Evolutionary conservation across 495 filamentous ascomycete species (phyloP).

Genomic region (Penicillium soppii): DNA sequence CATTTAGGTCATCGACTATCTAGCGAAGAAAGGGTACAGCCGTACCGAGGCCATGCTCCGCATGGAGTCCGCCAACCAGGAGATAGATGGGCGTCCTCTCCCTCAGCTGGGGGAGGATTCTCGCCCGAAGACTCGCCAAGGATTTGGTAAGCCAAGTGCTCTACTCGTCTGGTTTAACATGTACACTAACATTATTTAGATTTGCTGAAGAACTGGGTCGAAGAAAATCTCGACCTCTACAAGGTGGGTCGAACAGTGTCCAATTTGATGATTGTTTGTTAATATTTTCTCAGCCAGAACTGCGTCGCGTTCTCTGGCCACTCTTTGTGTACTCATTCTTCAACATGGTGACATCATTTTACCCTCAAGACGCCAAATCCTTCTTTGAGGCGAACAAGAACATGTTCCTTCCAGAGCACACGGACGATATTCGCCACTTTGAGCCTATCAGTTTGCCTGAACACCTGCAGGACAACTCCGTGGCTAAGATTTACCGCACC

Average conservation of each 20-base stretch:
- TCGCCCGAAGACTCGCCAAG: constrained; percentile 70
- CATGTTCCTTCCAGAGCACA: constrained; percentile 71
- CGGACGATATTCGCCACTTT: constrained; percentile 70
- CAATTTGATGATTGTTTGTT: constrained; percentile 16
- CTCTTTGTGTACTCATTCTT: constrained; percentile 92
- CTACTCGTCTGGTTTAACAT: not conserved
- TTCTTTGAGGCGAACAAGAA: constrained; percentile 67
- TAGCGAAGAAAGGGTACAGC: constrained; percentile 92
- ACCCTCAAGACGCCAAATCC: constrained; percentile 63
- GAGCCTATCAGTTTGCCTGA: constrained; percentile 67
- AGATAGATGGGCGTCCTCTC: constrained; percentile 74
- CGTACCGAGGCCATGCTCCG: constrained; percentile 91
- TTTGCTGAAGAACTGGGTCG: constrained; percentile 75
- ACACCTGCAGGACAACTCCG: constrained; percentile 69
- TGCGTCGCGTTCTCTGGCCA: constrained; percentile 83
- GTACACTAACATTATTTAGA: constrained; percentile 36
- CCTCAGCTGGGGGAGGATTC: constrained; percentile 63
- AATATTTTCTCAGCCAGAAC: constrained; percentile 64
- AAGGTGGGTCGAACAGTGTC: constrained; percentile 55
- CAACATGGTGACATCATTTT: constrained; percentile 72
- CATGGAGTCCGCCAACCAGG: constrained; percentile 79
- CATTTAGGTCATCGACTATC: constrained; percentile 86
- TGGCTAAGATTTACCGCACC: constrained; percentile 72
- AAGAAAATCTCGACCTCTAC: constrained; percentile 88
- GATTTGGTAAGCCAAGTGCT: constrained; percentile 56